phyloP scores from a whole-genome alignment of 129 eudicot genomes.

The Heracleum sosnowskyi region DNA sequence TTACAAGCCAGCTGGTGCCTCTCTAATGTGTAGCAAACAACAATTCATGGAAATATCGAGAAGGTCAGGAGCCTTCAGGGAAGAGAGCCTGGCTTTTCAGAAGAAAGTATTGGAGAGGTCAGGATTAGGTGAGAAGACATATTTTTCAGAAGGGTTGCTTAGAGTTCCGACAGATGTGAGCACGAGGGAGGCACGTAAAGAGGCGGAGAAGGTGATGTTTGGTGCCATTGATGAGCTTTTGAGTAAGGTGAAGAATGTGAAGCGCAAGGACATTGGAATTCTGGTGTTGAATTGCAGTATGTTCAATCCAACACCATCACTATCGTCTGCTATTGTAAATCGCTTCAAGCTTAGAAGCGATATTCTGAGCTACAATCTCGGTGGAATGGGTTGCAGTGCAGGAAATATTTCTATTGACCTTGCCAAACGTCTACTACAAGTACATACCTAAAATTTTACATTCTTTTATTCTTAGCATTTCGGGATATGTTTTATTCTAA shows the following conservation, averaged over 20 bases:
- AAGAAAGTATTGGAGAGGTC: slow-evolving; percentile 24
- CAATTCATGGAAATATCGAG: slow-evolving; percentile 10
- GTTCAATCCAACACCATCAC: slow-evolving; percentile 43
- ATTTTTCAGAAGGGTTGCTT: slow-evolving; percentile 31
- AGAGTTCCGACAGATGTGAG: slow-evolving; percentile 8
- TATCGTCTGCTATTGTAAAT: slow-evolving; percentile 45
- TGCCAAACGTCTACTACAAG: slow-evolving; percentile 56
- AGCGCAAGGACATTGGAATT: slow-evolving; percentile 40
- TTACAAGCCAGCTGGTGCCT: slow-evolving; percentile 36
- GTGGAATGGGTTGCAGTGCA: slow-evolving; percentile 70
- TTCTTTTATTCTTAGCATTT: background rate
- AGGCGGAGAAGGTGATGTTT: slow-evolving; percentile 44
- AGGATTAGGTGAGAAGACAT: slow-evolving; percentile 52
- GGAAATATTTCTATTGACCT: slow-evolving; percentile 41
- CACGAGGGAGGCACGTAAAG: slow-evolving; percentile 34
- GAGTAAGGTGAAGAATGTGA: slow-evolving; percentile 30
- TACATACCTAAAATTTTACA: background rate
- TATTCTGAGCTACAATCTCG: slow-evolving; percentile 39
- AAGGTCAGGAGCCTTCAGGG: slow-evolving; percentile 20
- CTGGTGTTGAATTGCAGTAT: slow-evolving; percentile 43
- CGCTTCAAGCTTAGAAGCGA: slow-evolving; percentile 44
- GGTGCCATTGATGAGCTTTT: slow-evolving; percentile 50
- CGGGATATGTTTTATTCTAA: too few relatives aligned
- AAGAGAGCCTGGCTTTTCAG: slow-evolving; percentile 30
- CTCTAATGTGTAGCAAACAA: slow-evolving; percentile 24